These are phyloP conservation scores for Bipolaris bicolor DNA, from an alignment of 2,329 filamentous ascomycete species.

Conservation along the genomic window DNA sequence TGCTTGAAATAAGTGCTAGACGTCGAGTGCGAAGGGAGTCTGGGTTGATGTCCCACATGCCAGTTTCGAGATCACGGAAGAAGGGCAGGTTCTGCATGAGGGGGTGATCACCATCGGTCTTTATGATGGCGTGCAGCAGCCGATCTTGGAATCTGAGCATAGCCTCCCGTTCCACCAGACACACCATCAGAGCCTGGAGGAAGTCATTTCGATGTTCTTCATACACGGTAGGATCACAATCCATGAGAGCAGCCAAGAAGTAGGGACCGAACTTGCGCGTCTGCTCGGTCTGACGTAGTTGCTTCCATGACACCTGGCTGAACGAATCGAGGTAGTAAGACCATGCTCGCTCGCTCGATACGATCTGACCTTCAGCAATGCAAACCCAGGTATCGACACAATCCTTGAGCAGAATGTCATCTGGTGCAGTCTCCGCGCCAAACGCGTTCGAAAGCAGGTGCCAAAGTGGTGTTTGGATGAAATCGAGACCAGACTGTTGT, in stretches of 20 bases:
- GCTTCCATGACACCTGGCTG: slow-evolving; percentile 57
- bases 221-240: slow-evolving; percentile 50
- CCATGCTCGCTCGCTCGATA: slow-evolving; percentile 57
- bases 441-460: slow-evolving; percentile 66
- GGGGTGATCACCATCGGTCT: slow-evolving; percentile 52
- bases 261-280: slow-evolving; percentile 54
- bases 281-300: slow-evolving; percentile 55
- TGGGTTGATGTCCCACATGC: slow-evolving; percentile 56
- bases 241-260: slow-evolving; percentile 51
- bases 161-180: slow-evolving; percentile 64
- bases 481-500: slow-evolving; percentile 39
- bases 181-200: slow-evolving; percentile 60
- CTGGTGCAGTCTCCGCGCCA: slow-evolving; percentile 60
- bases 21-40: slow-evolving; percentile 62
- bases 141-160: slow-evolving; percentile 66
- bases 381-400: slow-evolving; percentile 63
- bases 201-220: slow-evolving; percentile 56
- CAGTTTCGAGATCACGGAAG: slow-evolving; percentile 45
- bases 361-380: slow-evolving; percentile 56
- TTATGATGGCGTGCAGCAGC: slow-evolving; percentile 61
- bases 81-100: slow-evolving; percentile 66
- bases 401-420: slow-evolving; percentile 60
- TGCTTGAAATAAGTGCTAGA: slow-evolving; percentile 60
- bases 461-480: slow-evolving; percentile 57
- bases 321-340: slow-evolving; percentile 62